Percentiles rank a stretch among this genome's conserved stretches.
Conservation (phyloP, 257 asterid genomes). For the Primulina eburnea region DNA sequence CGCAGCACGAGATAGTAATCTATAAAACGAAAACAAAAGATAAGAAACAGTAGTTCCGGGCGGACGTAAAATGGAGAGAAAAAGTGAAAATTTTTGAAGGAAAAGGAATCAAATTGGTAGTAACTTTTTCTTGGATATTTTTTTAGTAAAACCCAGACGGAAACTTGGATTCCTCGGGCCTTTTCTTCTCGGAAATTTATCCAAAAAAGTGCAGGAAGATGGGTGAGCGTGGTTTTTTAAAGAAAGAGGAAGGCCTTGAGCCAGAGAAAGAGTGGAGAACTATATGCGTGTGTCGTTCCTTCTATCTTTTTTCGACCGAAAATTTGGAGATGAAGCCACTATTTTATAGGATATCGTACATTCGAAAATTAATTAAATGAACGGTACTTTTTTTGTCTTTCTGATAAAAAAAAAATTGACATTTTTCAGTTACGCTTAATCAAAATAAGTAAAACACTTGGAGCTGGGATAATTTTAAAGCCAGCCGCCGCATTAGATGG, state of each 20-base stretch:
- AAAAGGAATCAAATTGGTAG: constrained; percentile 22
- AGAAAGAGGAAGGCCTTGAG: too few species aligned
- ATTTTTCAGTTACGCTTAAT: too few species aligned
- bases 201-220: background rate
- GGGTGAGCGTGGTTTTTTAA: background rate
- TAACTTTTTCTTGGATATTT: constrained; percentile 28
- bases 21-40: background rate
- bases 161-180: constrained; percentile 20
- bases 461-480: background rate
- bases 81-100: constrained; percentile 24
- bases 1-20: constrained; percentile 21
- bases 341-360: background rate
- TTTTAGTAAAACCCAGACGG: constrained; percentile 30
- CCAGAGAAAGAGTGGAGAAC: too few species aligned
- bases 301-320: background rate
- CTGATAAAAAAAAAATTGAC: too few species aligned
- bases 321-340: background rate
- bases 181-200: background rate
- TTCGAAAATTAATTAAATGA: too few species aligned
- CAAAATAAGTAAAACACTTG: too few species aligned
- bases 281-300: background rate
- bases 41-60: background rate
- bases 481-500: background rate
- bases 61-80: background rate
- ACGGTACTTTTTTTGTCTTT: too few species aligned